These are phyloP conservation scores for Chamaecrista fasciculata DNA, from an alignment of 306 rosid species.

Conservation along the genomic window DNA sequence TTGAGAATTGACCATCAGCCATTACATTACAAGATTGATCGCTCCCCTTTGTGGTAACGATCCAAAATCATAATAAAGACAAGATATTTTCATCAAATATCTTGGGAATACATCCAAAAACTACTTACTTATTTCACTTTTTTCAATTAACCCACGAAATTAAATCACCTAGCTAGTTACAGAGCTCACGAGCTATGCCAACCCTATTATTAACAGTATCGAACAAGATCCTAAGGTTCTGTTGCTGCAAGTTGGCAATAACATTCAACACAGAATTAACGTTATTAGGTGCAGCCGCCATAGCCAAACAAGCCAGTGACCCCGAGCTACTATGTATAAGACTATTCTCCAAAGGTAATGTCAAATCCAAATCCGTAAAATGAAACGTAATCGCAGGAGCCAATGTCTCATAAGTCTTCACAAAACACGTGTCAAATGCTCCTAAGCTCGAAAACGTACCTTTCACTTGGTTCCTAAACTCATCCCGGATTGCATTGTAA, in stretches of 20 bases:
- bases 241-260: slow-evolving; percentile 90
- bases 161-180: slow-evolving; percentile 43
- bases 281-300: slow-evolving; percentile 80
- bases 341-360: slow-evolving; percentile 67
- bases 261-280: slow-evolving; percentile 88
- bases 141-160: neutral
- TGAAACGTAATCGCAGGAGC: slow-evolving; percentile 60
- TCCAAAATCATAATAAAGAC: neutral
- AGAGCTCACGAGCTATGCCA: slow-evolving; percentile 87
- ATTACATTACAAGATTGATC: neutral
- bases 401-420: slow-evolving; percentile 41
- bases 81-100: neutral
- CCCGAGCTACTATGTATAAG: slow-evolving; percentile 89
- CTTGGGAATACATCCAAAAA: neutral
- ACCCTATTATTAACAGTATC: slow-evolving; percentile 66
- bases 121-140: neutral
- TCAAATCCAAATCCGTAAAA: slow-evolving; percentile 60
- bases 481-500: slow-evolving; percentile 68
- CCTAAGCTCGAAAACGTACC: slow-evolving; percentile 69
- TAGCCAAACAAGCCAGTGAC: slow-evolving; percentile 75
- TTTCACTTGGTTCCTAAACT: slow-evolving; percentile 68
- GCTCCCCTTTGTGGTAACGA: slow-evolving; percentile 11
- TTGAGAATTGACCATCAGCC: neutral
- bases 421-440: slow-evolving; percentile 82
- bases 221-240: slow-evolving; percentile 81